Percentiles rank a stretch among this genome's conserved stretches.
Conservation (phyloP, 2,329 filamentous ascomycete genomes). For the Hypoxylon sp. region DNA sequence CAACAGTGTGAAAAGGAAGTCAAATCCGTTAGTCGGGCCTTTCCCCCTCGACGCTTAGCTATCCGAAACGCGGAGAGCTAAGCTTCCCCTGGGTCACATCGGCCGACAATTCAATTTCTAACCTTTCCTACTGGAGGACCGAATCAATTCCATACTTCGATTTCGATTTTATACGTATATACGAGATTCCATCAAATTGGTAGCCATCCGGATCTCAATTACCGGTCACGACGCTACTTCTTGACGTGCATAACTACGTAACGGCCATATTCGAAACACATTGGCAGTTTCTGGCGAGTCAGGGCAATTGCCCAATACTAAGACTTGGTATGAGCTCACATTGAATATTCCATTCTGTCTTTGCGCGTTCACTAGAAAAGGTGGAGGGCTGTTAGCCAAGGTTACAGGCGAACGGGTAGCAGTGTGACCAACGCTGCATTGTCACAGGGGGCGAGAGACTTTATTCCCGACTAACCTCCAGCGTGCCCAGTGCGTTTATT, state of each 20-base stretch:
- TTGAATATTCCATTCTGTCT: background rate
- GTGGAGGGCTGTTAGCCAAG: constrained; percentile 2
- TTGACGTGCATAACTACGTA: background rate
- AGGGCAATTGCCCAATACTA: background rate
- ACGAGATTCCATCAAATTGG: background rate
- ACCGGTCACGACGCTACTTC: background rate
- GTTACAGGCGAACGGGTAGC: constrained; percentile 10
- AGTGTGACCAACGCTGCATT: constrained; percentile 7
- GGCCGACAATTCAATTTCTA: background rate
- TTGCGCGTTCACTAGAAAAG: background rate
- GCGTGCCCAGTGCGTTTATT: constrained; percentile 4
- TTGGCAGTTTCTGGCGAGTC: background rate
- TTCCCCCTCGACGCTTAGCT: constrained; percentile 26
- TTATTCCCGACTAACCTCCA: constrained; percentile 9
- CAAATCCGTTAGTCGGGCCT: constrained; percentile 20
- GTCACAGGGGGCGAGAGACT: background rate
- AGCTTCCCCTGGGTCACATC: background rate
- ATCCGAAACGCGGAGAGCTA: constrained; percentile 20
- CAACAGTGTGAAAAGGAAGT: background rate
- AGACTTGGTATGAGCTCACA: background rate
- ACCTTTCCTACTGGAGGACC: constrained; percentile 19
- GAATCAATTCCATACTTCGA: constrained; percentile 4
- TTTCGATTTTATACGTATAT: constrained; percentile 1
- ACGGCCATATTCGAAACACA: background rate
- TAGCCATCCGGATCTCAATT: constrained; percentile 3